Evolutionary conservation across 208 protist genomes (phyloP), one percentile per base, ranked within the genome.

Genomic region (Wallacemonas sp.): DNA sequence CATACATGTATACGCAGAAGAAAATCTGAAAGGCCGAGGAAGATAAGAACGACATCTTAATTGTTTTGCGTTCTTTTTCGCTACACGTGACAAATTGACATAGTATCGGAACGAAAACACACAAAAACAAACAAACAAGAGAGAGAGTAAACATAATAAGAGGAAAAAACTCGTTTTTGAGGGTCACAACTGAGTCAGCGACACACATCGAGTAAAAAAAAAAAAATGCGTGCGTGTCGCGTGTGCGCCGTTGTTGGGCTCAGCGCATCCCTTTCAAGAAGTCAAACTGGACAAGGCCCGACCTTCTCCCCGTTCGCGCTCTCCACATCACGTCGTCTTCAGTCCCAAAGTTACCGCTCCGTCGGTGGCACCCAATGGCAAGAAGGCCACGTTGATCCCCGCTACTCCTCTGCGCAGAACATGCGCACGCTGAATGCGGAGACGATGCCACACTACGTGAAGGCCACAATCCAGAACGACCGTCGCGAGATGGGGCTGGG

Each of bases 381-480:
- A 30, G 89, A 95, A 12, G 86, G 89, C 62, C 55, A 75, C n/a
- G 68, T 93, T 8, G 86, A 93, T 47, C 83, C 83, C 2, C 83
- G 89, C 26, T 88, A 87, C 69, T 81, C 86, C 2, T 82, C 84
- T 1, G 72, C 84, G 47, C 56, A 63, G 17, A 90, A 90, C 72
- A 84, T 84, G 84, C 81, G 86, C 14, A 75, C 68, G 39, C 80
- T 95, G 2, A 93, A 95, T 53, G 70, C 89, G 0, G 86, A 91
- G 38, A 95, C 89, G 54, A 90, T 91, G 79, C 77, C 89, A 34
- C 89, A 95, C 70, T 93, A 91, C 61, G 89, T 96, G 8, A 91
- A 86, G 72, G 85, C 90, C 9, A 90, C 86, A 8, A 96, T 96
- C 28, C 90, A 96, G 63, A 96, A 93, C 62, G 87, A 94, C 64